Evolutionary conservation across 306 rosid species (phyloP), one percentile per base, ranked within the genome.

Genomic region (Ormosia emarginata): DNA sequence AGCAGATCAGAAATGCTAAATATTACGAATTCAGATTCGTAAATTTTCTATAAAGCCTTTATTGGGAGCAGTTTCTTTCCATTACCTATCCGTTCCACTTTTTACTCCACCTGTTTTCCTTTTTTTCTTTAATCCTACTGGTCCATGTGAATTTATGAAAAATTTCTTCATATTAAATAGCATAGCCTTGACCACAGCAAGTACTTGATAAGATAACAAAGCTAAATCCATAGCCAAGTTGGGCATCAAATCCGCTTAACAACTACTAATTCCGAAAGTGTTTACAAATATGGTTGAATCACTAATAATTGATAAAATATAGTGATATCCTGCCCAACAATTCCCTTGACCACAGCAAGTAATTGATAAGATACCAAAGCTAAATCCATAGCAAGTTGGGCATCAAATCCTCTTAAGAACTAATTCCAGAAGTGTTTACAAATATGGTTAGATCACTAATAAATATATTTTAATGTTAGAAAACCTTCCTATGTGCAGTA

Each of bases 371-470:
- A 53, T 63, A 34, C 9, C 61, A 18, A 72, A 44, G 34, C 14
- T 39, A 34, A 67, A 75, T 69, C 66, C 13, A 40, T 9, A 67
- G 29, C 39, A 68, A 13, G 8, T 33, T 37, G 6, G 14, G 40
- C 34, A 56, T 74, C 81, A 74, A 72, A 44, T 47, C 80, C 63
- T 64, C 71, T 63, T 6, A 52, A 37, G 15, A 50, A 73, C 30
- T 64, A 29, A 12, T 18, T 71, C 49, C 62, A 24, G 12, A 18
- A 64, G 33, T 18, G 33, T 47, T 33, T 4, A 32, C 83, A 72
- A 57, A 40, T 44, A 77, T 33, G 24, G 59, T 62, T 5, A 12
- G 75, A 7, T 56, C 41, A 62, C 58, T 53, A 72, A 64, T 33
- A 50, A 79, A 47, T 33, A 46, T 15, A 56, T 29, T 79, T 18